phyloP scores from a whole-genome alignment of 331 rosid genomes.

The Acacia pycnantha region DNA sequence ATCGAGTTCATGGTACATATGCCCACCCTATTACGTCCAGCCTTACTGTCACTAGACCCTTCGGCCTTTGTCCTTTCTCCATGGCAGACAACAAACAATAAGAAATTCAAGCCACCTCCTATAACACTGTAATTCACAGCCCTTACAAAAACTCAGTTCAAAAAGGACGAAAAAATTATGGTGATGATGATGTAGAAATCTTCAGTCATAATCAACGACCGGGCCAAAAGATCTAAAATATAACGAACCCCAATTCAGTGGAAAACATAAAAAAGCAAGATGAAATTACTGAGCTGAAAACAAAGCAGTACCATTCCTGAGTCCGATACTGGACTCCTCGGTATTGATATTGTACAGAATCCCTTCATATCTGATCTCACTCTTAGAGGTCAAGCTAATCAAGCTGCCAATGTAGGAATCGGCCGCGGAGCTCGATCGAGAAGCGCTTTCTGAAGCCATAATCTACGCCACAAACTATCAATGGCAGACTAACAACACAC shows the following conservation, averaged over 20 bases:
- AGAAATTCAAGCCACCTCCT: neutral
- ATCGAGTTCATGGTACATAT: neutral
- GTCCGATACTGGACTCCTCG: conserved; percentile 84
- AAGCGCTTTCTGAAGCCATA: conserved; percentile 63
- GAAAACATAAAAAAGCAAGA: neutral
- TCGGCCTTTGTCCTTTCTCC: neutral
- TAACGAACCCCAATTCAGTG: conserved; percentile 11
- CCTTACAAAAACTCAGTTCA: neutral
- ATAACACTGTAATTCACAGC: neutral
- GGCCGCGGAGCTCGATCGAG: conserved; percentile 68
- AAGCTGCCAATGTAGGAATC: conserved; percentile 81
- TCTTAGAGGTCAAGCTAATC: conserved; percentile 84
- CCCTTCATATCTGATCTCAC: conserved; percentile 90
- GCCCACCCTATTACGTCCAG: neutral
- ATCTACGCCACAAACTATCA: conserved; percentile 9
- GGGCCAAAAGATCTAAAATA: conserved; percentile 22
- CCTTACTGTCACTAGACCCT: neutral
- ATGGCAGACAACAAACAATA: neutral
- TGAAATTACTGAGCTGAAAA: neutral
- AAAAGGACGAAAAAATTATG: neutral
- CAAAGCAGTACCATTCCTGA: conserved; percentile 53
- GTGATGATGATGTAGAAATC: neutral
- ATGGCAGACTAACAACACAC: conserved; percentile 21
- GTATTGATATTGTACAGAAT: conserved; percentile 74
- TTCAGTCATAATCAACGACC: neutral